Evolutionary conservation across 2,329 filamentous ascomycete genomes (phyloP).

Genomic region (Domatiomyces catenatus): DNA sequence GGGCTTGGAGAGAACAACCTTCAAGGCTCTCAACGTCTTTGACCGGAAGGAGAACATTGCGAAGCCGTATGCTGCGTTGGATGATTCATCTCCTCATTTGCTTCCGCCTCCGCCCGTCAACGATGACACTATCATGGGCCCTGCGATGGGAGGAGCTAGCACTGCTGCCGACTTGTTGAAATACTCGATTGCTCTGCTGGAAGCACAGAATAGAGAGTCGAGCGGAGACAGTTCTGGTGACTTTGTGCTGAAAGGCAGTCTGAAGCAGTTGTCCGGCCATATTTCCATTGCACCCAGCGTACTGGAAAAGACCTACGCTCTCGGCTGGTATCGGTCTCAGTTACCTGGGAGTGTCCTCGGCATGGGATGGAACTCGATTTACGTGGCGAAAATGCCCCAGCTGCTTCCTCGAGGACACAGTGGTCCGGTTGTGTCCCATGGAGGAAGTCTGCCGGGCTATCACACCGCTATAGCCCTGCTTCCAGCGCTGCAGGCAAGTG

Average conservation of each 20-base stretch:
- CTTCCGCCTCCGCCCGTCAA: slow-evolving; percentile 4
- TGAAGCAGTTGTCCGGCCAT: slow-evolving; percentile 10
- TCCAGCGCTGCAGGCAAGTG: slow-evolving; percentile 19
- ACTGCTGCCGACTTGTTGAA: slow-evolving; percentile 17
- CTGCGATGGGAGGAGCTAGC: slow-evolving; percentile 13
- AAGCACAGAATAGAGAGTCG: slow-evolving; percentile 5
- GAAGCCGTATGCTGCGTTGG: slow-evolving; percentile 8
- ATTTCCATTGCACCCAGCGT: slow-evolving; percentile 7
- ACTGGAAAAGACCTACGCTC: slow-evolving; percentile 12
- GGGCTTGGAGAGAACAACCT: slow-evolving; percentile 16
- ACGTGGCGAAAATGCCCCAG: slow-evolving; percentile 10
- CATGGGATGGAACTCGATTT: slow-evolving; percentile 6
- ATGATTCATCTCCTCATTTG: slow-evolving; percentile 7
- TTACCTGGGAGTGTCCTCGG: slow-evolving; percentile 15
- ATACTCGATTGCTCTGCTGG: slow-evolving; percentile 15
- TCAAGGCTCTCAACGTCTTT: not conserved
- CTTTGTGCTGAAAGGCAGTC: slow-evolving; percentile 12
- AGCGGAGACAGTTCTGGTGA: slow-evolving; percentile 2
- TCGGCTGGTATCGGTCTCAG: slow-evolving; percentile 17
- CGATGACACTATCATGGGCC: slow-evolving; percentile 8
- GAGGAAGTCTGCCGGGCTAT: slow-evolving; percentile 17
- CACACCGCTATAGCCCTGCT: slow-evolving; percentile 15
- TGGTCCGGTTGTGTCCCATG: slow-evolving; percentile 16
- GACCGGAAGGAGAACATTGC: slow-evolving; percentile 13
- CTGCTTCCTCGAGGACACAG: slow-evolving; percentile 3